These are phyloP conservation scores for Eleusine indica DNA, from an alignment of 176 grass and related monocot genomes.

Conservation along the genomic window DNA sequence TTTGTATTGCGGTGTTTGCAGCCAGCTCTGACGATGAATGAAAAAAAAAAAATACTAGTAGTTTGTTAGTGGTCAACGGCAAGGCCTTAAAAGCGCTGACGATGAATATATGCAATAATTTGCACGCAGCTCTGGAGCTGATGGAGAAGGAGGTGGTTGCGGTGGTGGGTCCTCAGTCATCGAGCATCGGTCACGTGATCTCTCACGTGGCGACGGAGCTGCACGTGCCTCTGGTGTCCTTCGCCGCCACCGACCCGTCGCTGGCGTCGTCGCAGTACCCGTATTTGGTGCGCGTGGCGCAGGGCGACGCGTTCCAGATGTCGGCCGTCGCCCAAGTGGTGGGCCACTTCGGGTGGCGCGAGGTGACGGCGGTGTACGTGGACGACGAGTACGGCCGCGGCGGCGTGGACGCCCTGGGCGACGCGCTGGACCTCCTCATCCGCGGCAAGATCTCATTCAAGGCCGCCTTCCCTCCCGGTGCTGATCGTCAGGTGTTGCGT, in stretches of 20 bases:
- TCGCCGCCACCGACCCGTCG: constrained; percentile 83
- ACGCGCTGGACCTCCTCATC: constrained; percentile 41
- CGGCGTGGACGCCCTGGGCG: constrained; percentile 57
- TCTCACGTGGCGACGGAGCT: constrained; percentile 72
- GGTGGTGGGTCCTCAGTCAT: constrained; percentile 82
- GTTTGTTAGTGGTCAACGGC: too few species aligned
- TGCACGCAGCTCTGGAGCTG: constrained; percentile 55
- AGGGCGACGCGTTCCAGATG: constrained; percentile 75
- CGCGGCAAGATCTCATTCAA: constrained; percentile 57
- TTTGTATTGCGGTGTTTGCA: too few species aligned
- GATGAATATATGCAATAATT: too few species aligned
- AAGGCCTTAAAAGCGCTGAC: too few species aligned
- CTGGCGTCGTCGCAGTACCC: constrained; percentile 73
- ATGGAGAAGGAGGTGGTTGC: constrained; percentile 68
- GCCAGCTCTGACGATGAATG: too few species aligned
- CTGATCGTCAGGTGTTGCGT: constrained; percentile 31
- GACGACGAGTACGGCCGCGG: constrained; percentile 80
- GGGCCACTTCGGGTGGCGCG: constrained; percentile 57
- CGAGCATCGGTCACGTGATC: constrained; percentile 68
- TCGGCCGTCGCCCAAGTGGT: constrained; percentile 61
- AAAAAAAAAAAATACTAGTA: too few species aligned
- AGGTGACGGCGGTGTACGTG: constrained; percentile 70
- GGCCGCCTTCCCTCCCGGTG: constrained; percentile 56
- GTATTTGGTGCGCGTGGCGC: constrained; percentile 66
- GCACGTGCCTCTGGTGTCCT: constrained; percentile 74